Base-by-base conservation (phyloP, 805 yeast genomes). In the Pichia cephalocereana region DNA sequence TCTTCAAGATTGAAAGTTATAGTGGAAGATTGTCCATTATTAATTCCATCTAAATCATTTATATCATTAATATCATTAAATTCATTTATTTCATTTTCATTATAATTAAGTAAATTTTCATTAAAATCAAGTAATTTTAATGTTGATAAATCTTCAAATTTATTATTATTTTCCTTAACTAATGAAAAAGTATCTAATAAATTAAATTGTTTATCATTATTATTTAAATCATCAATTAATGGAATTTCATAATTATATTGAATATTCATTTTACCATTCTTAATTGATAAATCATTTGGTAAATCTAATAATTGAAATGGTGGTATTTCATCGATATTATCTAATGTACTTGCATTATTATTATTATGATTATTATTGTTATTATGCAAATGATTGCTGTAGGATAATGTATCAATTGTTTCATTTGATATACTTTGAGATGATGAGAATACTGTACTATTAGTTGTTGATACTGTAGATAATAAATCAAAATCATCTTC, bases 401-500 rank as follows among this genome's bases (percentile, higher is more conserved):
- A 40, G 23, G 51, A 50, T 34, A 56, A 44, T 19, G 63, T 54
- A 36, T 61, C 64, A 18, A 57, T 37, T 1, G 64, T 60, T 28
- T 61, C 65, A 49, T 59, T 61, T 1, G 65, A 61, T 41, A 55
- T 57, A 39, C 47, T 40, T 14, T 37, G 36, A 14, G 54, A 58
- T 28, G 60, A 54, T 43, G 64, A 57, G 17, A 58, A 51, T 55
- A 54, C 53, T 8, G 56, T 57, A 36, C 54, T 52, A 40, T 58
- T 58, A 15, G 60, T 57, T 12, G 54, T 54, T 15, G 56, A 55
- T n/a, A 54, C 52, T 17, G 62, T 55, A 15, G 63, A 58, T 7
- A 56, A 46, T 44, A 60, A 47, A 47, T 62, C 65, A 26, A 60
- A 60, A 38, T 60, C 62, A 36, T 58, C 61, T 8, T 48, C 45